A percentile compares a stretch with the other conserved stretches of the same genome.
Conservation (phyloP, 2,329 filamentous ascomycete genomes). For the Aplosporella prunicola region DNA sequence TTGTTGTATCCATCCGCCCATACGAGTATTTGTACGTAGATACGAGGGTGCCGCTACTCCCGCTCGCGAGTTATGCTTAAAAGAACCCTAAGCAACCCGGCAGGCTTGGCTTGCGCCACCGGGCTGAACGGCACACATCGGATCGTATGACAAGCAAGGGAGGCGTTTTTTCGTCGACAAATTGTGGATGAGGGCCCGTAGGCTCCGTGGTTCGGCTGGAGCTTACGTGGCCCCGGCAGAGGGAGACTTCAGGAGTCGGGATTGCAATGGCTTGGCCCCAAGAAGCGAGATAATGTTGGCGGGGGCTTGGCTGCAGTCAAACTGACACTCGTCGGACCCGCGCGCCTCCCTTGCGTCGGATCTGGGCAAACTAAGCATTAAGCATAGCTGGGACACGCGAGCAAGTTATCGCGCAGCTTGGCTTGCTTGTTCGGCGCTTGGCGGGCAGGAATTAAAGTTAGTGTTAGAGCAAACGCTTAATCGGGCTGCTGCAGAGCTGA, state of each 20-base stretch:
- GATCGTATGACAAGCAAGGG: constrained; percentile 9
- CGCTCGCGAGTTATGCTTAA: constrained; percentile 5
- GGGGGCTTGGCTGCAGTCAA: no score
- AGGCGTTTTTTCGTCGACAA: no score
- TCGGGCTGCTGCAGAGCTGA: no score
- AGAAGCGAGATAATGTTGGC: no score
- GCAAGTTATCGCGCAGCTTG: neutral
- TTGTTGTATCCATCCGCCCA: no score
- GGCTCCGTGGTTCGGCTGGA: no score
- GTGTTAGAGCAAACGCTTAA: constrained; percentile 8
- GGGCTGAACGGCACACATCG: constrained; percentile 5
- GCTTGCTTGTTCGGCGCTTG: constrained; percentile 1
- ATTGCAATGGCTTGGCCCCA: no score
- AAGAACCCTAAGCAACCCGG: constrained; percentile 2
- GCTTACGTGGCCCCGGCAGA: no score
- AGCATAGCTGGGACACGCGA: constrained; percentile 5
- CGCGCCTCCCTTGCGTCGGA: constrained; percentile 3
- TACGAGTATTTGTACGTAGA: no score
- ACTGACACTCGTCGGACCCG: no score
- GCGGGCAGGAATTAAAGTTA: constrained; percentile 12
- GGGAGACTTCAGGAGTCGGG: no score
- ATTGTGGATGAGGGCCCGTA: no score
- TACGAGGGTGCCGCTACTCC: constrained; percentile 5
- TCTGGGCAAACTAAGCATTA: constrained; percentile 9
- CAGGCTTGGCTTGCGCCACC: constrained; percentile 9